Base-by-base conservation (phyloP, 768 basidiomycete species). In the Boletus sensibilis region DNA sequence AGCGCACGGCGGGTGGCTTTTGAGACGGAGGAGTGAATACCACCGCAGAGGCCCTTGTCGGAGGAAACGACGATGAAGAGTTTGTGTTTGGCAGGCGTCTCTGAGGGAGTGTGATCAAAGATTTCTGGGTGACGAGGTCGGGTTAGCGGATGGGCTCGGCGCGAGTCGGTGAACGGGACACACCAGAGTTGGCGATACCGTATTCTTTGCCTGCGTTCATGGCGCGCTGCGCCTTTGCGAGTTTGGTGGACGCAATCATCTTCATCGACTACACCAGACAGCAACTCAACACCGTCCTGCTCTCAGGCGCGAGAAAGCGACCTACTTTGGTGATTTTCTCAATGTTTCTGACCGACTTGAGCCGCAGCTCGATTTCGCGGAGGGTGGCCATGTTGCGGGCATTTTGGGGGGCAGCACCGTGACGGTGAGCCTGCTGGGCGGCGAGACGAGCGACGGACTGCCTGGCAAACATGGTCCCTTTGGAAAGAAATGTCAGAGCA, bases 301-400 rank as follows among this genome's bases (percentile, higher is more conserved):
- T 10, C 41, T 43, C 20, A 29, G 21, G 33, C 23, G 33, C 21
- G 52, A 50, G 37, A 49, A 59, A 29, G 34, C 47, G 57, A 64
- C 82, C 61, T 61, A 93, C 95, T 82, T 97, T 96, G 58, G 96
- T 98, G 80, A 99, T 98, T 90, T 98, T 98, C 84, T 97, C 93
- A 73, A 96, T 96, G 80, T 97, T 97, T 75, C 83, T 82, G 69
- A 98, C 96, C 45, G 94, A 97, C 85, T 96, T 92, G 76, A 92
- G 83, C 67, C 96, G 88, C 73, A 92, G 76, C 81, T 99, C 96
- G 70, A 99, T 90, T 79, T 99, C 96, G 63, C 94, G 89, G 63
- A 99, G 87, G 58, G 97, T 98, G 40, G 96, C 97, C 94, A 94
- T 93, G 76, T 90, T 93, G 67, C 90, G 85, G 68, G 87, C 84